Conservation (phyloP, 2,329 filamentous ascomycete genomes). For the Neofusicoccum parvum region DNA sequence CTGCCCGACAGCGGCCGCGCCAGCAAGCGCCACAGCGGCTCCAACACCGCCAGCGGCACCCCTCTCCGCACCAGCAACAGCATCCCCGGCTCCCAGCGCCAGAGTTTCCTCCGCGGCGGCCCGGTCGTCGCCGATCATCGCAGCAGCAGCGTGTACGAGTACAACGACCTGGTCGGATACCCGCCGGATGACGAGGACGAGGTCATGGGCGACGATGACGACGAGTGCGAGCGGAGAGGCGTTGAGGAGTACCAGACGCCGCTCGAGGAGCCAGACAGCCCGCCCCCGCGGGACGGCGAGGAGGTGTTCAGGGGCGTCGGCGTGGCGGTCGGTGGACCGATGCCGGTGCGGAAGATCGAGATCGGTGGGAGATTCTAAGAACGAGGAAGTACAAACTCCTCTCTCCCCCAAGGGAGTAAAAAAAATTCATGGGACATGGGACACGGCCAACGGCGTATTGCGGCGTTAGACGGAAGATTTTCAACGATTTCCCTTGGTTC, state of each 20-base stretch:
- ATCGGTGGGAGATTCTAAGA: background rate
- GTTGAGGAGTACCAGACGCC: conserved; percentile 1
- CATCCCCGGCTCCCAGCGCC: background rate
- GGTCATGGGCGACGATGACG: background rate
- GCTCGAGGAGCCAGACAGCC: conserved; percentile 8
- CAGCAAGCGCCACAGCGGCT: conserved; percentile 1
- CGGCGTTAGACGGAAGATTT: background rate
- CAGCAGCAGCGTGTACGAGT: conserved; percentile 14
- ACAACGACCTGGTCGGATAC: background rate
- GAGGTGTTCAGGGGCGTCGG: conserved; percentile 2
- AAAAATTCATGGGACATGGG: background rate
- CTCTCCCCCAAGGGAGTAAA: too few relatives aligned
- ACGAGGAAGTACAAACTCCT: too few relatives aligned
- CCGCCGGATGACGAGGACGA: conserved; percentile 2
- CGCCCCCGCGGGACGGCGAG: background rate
- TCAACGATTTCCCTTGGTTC: background rate
- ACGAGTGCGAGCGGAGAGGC: background rate
- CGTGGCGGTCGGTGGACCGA: background rate
- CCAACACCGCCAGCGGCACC: background rate
- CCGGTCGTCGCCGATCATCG: background rate
- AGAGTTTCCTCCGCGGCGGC: background rate
- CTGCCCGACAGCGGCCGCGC: conserved; percentile 4
- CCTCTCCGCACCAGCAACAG: background rate
- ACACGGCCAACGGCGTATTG: background rate
- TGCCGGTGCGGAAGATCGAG: background rate